Percentiles rank a stretch among this genome's conserved stretches.
These are phyloP conservation scores for Didymella pomorum DNA, from an alignment of 2,329 filamentous ascomycete species.

Conservation along the genomic window DNA sequence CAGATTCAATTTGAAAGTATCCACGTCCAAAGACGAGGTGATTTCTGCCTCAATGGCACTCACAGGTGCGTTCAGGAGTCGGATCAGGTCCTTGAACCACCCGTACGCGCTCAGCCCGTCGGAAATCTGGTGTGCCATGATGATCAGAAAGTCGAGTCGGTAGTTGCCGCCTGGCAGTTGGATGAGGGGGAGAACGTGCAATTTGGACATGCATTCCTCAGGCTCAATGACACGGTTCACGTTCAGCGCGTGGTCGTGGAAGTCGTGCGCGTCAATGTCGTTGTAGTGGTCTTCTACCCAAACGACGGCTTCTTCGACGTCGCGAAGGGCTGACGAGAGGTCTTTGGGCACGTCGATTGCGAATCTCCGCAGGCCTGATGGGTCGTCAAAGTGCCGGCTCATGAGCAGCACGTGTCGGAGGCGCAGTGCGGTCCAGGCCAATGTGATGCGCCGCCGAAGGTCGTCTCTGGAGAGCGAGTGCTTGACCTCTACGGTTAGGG, in stretches of 20 bases:
- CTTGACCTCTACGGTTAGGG: constrained; percentile 49
- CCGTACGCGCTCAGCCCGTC: constrained; percentile 54
- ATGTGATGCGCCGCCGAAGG: constrained; percentile 46
- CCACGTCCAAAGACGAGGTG: neutral
- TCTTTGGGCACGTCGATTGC: constrained; percentile 43
- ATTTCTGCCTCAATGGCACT: constrained; percentile 23
- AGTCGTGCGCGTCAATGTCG: constrained; percentile 45
- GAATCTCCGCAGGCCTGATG: constrained; percentile 40
- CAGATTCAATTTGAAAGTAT: constrained; percentile 41
- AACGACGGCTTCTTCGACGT: constrained; percentile 41
- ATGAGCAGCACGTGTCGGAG: constrained; percentile 52
- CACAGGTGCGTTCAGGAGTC: constrained; percentile 32
- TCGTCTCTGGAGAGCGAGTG: constrained; percentile 39
- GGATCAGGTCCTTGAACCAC: constrained; percentile 54
- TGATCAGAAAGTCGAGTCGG: constrained; percentile 48
- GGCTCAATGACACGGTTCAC: constrained; percentile 52
- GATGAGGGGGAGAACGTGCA: constrained; percentile 51
- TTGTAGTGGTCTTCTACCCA: constrained; percentile 52
- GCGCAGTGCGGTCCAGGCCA: constrained; percentile 53
- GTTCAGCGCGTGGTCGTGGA: constrained; percentile 56
- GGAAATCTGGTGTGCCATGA: constrained; percentile 57
- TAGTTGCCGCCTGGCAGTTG: constrained; percentile 33
- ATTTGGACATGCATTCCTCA: constrained; percentile 45
- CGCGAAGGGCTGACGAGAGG: constrained; percentile 41
- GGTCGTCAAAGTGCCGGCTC: constrained; percentile 38